Evolutionary conservation across 2,329 filamentous ascomycete genomes (phyloP), one percentile per base, ranked within the genome.

Genomic region (Fusarium floridanum): DNA sequence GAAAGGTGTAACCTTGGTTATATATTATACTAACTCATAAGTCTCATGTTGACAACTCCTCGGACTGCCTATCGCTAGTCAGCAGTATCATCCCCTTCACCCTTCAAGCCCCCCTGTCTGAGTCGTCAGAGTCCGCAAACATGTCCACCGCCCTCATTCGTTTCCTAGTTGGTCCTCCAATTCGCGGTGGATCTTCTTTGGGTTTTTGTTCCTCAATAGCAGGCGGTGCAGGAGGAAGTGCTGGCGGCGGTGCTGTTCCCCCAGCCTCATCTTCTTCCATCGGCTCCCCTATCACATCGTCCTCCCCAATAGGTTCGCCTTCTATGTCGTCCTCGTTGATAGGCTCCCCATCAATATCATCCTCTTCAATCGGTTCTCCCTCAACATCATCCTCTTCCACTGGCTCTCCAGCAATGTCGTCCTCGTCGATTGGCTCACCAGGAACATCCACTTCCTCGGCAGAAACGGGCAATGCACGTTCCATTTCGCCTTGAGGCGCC

Each of bases 131-230:
- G 81, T 93, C 93, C 12, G 93, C 94, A 89, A 97, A 97, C 94
- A 97, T 95, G 80, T 97, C 94, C 76, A 93, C 93, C 6, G 94
- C 94, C 76, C 91, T 91, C 82, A 94, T 92, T 71, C 93, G 88
- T 79, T 89, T 92, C 76, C 89, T 86, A 73, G 86, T 79, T 67
- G 81, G 83, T 65, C 72, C 67, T 67, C 72, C 67, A 43, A 73
- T 74, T 43, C 66, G 62, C 29, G 71, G 61, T 61, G 39, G 20
- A 43, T 71, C 71, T 37, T 76, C 70, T 66, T 64, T 43, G 24
- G 5, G 63, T 57, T 29, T 64, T 22, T 41, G 71, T 74, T 73
- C 76, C 68, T 74, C 63, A 59, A 76, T 70, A 73, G 82, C 34
- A 50, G 67, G 24, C 17, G 55, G 68, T 20, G 61, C 68, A 50